Base-by-base conservation (phyloP, 345 rosid species). In the Limnanthes douglasii region DNA sequence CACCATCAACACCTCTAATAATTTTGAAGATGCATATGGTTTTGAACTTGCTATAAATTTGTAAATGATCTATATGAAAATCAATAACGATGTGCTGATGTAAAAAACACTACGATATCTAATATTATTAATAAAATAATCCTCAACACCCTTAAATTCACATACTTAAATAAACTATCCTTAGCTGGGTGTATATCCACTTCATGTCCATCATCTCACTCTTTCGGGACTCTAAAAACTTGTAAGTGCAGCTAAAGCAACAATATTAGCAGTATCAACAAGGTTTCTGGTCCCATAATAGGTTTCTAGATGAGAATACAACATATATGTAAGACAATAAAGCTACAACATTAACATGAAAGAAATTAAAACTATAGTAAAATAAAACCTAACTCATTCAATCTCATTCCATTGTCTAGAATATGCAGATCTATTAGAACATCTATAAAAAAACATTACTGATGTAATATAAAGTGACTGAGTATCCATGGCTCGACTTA, bases 401-500 rank as follows among this genome's bases (percentile, higher is more conserved):
- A n/a, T n/a, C n/a, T n/a, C n/a, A n/a, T n/a, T 39, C 93, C 94
- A 66, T 85, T 85, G 56, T 92, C 99, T 50, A 92, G 54, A 41
- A 92, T 78, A 61, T 85, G 99, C 47, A 92, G 70, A 57, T 92
- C 96, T 46, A 85, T 57, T n/a, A 90, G 78, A 45, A 92, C 62
- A 12, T 88, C 95, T 96, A n/a, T 96, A 85, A 4, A 73, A 94
- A 51, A 71, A 70, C 70, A 65, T 85, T 44, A 93, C 94, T 20
- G 96, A 64, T 54, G 85, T 63, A 59, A 92, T 64, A 26, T 94
- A 81, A 21, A 92, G 86, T 22, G 96, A 92, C 63, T 92, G 94
- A 11, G 74, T 85, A 67, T 92, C 99, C 21, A 92, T 76, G 1
- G 99, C 93, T 61, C 74, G 76, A 45, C 96, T 85, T 62, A 84